Percentiles rank a stretch among this genome's conserved stretches.
Evolutionary conservation across 2,329 filamentous ascomycete species (phyloP).

Genomic region (Blumeria graminis): DNA sequence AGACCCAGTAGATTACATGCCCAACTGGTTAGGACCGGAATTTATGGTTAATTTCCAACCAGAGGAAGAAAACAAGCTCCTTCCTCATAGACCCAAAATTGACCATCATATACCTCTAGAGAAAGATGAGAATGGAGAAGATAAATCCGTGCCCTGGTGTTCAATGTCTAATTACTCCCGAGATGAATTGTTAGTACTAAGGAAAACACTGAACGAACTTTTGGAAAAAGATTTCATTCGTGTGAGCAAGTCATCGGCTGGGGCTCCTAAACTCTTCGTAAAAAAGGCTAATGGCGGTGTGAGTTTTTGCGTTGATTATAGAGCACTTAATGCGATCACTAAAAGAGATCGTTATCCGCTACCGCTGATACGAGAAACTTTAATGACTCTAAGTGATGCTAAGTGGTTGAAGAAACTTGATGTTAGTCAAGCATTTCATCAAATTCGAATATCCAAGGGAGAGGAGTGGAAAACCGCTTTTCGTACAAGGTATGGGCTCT

Average conservation of each 20-base stretch:
- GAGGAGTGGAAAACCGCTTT: conserved; percentile 2
- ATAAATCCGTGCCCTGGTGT: no score
- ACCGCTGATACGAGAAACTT: not conserved
- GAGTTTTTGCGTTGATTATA: not conserved
- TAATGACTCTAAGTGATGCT: not conserved
- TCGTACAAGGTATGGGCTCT: not conserved
- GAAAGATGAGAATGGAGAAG: not conserved
- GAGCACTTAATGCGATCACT: not conserved
- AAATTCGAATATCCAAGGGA: not conserved
- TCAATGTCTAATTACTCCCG: not conserved
- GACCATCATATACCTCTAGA: not conserved
- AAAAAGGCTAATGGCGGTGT: not conserved
- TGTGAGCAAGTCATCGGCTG: not conserved
- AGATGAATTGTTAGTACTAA: not conserved
- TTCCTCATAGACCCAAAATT: no score
- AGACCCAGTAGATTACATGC: no score
- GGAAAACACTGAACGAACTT: not conserved
- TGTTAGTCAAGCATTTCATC: conserved; percentile 1
- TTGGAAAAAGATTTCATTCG: not conserved
- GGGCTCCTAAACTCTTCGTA: not conserved
- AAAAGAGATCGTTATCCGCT: not conserved
- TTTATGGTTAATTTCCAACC: no score
- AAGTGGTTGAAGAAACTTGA: conserved; percentile 1
- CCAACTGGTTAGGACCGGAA: no score
- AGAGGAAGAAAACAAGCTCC: no score